A percentile compares a stretch with the other conserved stretches of the same genome.
Evolutionary conservation across 192 early-diverging fungal species (phyloP).

Genomic region (Umbelopsis sp.): DNA sequence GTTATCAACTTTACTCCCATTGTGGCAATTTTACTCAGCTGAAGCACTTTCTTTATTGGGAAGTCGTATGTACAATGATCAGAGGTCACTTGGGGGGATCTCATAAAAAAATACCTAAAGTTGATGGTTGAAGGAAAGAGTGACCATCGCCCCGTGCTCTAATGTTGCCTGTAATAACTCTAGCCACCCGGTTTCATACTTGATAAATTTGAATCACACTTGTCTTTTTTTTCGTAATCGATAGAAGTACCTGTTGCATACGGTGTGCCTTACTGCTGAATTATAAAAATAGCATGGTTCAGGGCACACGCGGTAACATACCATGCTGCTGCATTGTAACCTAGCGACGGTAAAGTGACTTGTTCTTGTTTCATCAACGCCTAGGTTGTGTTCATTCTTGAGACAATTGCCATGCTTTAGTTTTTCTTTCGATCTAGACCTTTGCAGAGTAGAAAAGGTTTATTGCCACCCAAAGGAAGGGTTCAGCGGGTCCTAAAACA

Average conservation of each 20-base stretch:
- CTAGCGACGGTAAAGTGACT: too few species aligned
- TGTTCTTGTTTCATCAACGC: too few species aligned
- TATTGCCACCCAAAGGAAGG: background rate
- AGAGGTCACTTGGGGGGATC: conserved; percentile 4
- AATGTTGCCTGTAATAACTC: too few species aligned
- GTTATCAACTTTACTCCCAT: background rate
- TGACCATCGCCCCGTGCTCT: conserved; percentile 11
- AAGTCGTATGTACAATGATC: conserved; percentile 11
- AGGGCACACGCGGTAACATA: background rate
- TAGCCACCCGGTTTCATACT: too few species aligned
- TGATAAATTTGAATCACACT: background rate
- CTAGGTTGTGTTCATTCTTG: background rate
- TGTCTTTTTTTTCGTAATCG: background rate
- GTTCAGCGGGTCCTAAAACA: background rate
- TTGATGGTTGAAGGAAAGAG: background rate
- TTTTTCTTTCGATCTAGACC: background rate
- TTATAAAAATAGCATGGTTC: conserved; percentile 8
- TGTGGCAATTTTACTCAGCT: conserved; percentile 15
- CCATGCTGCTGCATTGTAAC: background rate
- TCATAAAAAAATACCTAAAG: background rate
- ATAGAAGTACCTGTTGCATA: background rate
- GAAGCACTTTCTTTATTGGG: conserved; percentile 2
- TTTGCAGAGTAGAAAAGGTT: background rate
- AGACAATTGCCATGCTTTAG: background rate
- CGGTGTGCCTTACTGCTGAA: background rate